Percentiles rank a stretch among this genome's conserved stretches.
These are phyloP conservation scores for Usnea hakonensis DNA, from an alignment of 495 filamentous ascomycete genomes.

Conservation along the genomic window DNA sequence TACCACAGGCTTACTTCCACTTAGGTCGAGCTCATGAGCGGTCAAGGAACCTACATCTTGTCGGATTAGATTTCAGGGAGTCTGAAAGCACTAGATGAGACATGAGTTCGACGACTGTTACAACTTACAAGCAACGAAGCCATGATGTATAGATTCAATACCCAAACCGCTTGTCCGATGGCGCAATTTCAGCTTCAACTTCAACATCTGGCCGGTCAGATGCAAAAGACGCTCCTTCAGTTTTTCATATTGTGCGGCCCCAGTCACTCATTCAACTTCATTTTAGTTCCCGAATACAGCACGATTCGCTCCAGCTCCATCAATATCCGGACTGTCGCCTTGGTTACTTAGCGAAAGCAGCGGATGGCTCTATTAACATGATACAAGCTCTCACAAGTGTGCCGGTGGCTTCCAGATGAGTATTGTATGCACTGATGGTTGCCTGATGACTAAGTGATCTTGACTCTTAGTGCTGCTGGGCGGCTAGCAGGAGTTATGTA, in stretches of 20 bases:
- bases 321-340: neutral
- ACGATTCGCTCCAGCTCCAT: neutral
- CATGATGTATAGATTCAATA: neutral
- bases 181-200: neutral
- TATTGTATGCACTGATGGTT: neutral
- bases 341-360: constrained; percentile 7
- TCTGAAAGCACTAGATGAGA: neutral
- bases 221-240: neutral
- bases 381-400: neutral
- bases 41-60: constrained; percentile 41
- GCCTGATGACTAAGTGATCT: neutral
- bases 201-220: neutral
- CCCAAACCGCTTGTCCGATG: neutral
- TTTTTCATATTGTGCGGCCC: neutral
- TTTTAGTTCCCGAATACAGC: neutral
- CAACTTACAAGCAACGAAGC: neutral
- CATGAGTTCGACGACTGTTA: neutral
- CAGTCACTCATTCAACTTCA: neutral
- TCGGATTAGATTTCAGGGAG: constrained; percentile 10
- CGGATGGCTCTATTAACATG: neutral
- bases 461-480: constrained; percentile 5
- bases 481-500: constrained; percentile 8
- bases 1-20: constrained; percentile 13
- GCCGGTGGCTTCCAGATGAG: neutral
- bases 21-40: constrained; percentile 41